Conservation (phyloP, 805 yeast genomes). For the Lachancea dasiensis region DNA sequence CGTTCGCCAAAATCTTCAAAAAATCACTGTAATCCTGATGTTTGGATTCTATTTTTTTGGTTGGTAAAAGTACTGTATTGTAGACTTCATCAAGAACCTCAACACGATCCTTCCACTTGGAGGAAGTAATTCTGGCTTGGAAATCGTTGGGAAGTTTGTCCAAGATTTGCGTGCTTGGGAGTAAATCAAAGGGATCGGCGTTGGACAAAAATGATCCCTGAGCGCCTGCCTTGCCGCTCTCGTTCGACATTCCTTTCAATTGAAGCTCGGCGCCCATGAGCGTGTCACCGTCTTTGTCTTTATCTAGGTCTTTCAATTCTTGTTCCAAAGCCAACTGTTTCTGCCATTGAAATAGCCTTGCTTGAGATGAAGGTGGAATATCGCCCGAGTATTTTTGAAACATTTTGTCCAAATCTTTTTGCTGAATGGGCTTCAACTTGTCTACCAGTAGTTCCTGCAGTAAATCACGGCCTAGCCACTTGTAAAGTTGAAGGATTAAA, state of each 20-base stretch:
- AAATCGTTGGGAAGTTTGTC: slow-evolving; percentile 62
- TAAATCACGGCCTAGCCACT: slow-evolving; percentile 59
- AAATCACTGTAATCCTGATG: slow-evolving; percentile 61
- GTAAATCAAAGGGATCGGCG: slow-evolving; percentile 63
- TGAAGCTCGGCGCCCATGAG: slow-evolving; percentile 18
- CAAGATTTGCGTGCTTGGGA: slow-evolving; percentile 64
- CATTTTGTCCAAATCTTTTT: slow-evolving; percentile 67
- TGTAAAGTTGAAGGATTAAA: slow-evolving; percentile 61
- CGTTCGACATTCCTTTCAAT: slow-evolving; percentile 7
- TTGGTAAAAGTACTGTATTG: slow-evolving; percentile 43
- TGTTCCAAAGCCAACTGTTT: slow-evolving; percentile 31
- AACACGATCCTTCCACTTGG: slow-evolving; percentile 89
- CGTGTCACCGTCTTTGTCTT: slow-evolving; percentile 38
- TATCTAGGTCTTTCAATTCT: slow-evolving; percentile 5
- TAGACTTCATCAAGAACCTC: slow-evolving; percentile 65
- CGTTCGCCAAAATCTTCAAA: slow-evolving; percentile 57
- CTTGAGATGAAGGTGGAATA: slow-evolving; percentile 34
- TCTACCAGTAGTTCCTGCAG: slow-evolving; percentile 56
- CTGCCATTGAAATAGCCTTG: slow-evolving; percentile 50
- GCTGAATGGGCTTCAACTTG: slow-evolving; percentile 84
- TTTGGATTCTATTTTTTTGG: slow-evolving; percentile 43
- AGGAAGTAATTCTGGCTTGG: slow-evolving; percentile 45
- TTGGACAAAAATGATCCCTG: slow-evolving; percentile 24
- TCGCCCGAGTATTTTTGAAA: slow-evolving; percentile 46
- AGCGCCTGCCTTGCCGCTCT: slow-evolving; percentile 20